A percentile compares a stretch with the other conserved stretches of the same genome.
Conservation (phyloP, 768 basidiomycete species). For the Psilocybe cubensis region DNA sequence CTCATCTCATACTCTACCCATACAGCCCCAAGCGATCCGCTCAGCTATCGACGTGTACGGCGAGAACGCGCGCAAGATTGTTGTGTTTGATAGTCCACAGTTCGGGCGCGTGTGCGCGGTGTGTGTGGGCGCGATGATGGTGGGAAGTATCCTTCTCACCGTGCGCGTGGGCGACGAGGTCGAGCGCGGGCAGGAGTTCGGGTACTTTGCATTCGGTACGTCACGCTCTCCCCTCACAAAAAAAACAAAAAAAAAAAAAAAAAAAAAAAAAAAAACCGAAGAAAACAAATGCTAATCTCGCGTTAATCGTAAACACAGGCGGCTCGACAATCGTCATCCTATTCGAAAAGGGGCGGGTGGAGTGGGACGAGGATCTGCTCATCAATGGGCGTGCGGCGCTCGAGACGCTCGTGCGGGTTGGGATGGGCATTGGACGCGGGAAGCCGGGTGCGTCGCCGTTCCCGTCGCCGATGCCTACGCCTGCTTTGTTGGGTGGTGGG, state of each 20-base stretch:
- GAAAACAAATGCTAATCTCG: not conserved
- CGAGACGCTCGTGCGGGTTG: slow-evolving; percentile 88
- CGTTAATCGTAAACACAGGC: no score
- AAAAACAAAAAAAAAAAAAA: no score
- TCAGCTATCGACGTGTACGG: slow-evolving; percentile 91
- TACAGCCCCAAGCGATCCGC: slow-evolving; percentile 89
- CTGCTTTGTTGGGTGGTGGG: no score
- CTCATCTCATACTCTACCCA: not conserved
- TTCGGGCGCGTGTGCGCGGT: slow-evolving; percentile 94
- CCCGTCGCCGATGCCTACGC: not conserved
- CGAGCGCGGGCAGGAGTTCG: slow-evolving; percentile 86
- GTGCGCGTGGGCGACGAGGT: slow-evolving; percentile 85
- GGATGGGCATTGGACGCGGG: slow-evolving; percentile 75
- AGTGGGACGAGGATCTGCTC: slow-evolving; percentile 92
- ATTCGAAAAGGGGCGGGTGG: slow-evolving; percentile 82
- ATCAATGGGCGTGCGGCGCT: slow-evolving; percentile 86
- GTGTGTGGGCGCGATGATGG: slow-evolving; percentile 95
- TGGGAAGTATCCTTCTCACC: slow-evolving; percentile 86
- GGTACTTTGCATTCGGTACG: slow-evolving; percentile 98
- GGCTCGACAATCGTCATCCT: slow-evolving; percentile 92
- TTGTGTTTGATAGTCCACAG: slow-evolving; percentile 86
- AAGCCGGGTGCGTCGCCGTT: no score
- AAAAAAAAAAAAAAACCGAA: no score
- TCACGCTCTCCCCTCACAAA: no score
- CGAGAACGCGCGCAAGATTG: slow-evolving; percentile 91